phyloP scores from a whole-genome alignment of 1,284 basidiomycete genomes.

The Sutorius eximius region DNA sequence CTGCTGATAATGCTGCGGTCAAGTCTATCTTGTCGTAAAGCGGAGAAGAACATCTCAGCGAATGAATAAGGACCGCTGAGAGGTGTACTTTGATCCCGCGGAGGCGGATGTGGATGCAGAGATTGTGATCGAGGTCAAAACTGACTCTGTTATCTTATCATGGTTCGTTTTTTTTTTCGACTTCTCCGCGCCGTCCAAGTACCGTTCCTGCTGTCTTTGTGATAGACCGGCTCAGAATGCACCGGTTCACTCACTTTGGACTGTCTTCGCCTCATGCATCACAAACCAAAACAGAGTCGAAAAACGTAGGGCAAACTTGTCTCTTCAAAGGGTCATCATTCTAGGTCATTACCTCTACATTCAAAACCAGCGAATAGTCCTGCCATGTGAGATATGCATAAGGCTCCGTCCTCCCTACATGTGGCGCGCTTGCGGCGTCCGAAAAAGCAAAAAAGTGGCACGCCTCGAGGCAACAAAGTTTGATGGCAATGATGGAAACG shows the following conservation, averaged over 20 bases:
- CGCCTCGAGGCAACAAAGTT: slow-evolving; percentile 33
- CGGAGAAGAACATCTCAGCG: slow-evolving; percentile 2
- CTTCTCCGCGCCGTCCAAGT: slow-evolving; percentile 25
- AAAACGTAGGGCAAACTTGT: slow-evolving; percentile 1
- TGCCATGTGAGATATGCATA: slow-evolving; percentile 3
- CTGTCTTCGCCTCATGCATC: neutral
- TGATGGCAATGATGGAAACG: slow-evolving; percentile 20
- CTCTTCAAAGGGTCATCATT: neutral
- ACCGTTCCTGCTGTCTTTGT: slow-evolving; percentile 8
- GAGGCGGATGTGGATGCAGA: slow-evolving; percentile 6
- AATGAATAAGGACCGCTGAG: slow-evolving; percentile 7
- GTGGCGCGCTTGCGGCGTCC: slow-evolving; percentile 19
- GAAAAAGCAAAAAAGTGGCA: slow-evolving; percentile 8
- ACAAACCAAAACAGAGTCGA: neutral
- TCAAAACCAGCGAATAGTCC: slow-evolving; percentile 21
- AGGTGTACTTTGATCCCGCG: slow-evolving; percentile 24
- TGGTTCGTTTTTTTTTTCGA: slow-evolving; percentile 3
- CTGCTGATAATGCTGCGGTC: neutral
- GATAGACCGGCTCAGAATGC: neutral
- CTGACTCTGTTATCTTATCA: slow-evolving; percentile 29
- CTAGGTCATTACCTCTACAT: slow-evolving; percentile 2
- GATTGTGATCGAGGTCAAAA: slow-evolving; percentile 18
- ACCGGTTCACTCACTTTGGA: slow-evolving; percentile 10
- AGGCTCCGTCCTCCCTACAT: slow-evolving; percentile 10
- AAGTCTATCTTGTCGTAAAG: slow-evolving; percentile 5